Evolutionary conservation across 1,284 basidiomycete species (phyloP), one percentile per base, ranked within the genome.

Genomic region (Trametes sp.): DNA sequence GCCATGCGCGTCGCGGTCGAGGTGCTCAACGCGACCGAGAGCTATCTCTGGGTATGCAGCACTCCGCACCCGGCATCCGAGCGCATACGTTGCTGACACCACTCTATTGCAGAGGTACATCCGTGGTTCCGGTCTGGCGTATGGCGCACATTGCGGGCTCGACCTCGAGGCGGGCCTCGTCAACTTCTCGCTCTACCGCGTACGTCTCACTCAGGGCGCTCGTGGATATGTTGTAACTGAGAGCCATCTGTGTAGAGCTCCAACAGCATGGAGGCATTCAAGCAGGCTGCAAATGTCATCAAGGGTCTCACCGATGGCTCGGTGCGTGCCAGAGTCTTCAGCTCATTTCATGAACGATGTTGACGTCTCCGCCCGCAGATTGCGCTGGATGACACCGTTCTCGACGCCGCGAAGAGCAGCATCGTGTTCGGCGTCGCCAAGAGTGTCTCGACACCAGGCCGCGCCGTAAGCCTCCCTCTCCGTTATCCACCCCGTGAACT

Each of bases 401-500:
- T 99, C 21, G 96, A 98, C 71, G 92, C 94, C 1, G 95, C 96
- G 4, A 96, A 98, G 80, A 94, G 93, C 62, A 93, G 88, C 57
- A 89, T 98, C 69, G 95, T 97, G 10, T 98, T 90, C 74, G 82
- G 84, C 23, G 90, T 95, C 7, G 89, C 96, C 0, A 87, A 89
- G 70, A 82, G 84, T 50, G 93, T 97, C 31, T 91, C 95, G 28
- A 98, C 95, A 1, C 88, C 94, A 33, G 86, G 87, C 21, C 84
- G 88, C 65, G 96, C 96, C 38, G 97, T 96, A 74, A 74, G 85
- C 77, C 21, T n/a, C n/a, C n/a, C 41, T 8, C 16, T 64, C 35
- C 33, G 42, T 44, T 16, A 24, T 53, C 33, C 54, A 13, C 26
- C 10, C 24, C 36, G 41, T 14, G 29, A 24, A 33, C 36, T 23